These are phyloP conservation scores for Populus trichocarpa DNA, from an alignment of 441 rosid genomes.

Conservation along the genomic window DNA sequence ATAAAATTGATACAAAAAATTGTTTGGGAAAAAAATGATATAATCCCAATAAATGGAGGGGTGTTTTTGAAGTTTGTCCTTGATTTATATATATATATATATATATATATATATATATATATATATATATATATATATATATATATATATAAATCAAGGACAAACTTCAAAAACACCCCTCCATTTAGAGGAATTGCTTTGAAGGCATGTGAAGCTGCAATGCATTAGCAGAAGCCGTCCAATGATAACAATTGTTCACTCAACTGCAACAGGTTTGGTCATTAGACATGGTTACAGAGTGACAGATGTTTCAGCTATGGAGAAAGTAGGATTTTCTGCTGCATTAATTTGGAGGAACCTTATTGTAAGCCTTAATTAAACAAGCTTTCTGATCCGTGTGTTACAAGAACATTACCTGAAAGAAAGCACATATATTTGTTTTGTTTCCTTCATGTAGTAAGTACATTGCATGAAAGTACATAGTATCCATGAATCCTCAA, in stretches of 20 bases:
- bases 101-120: no score
- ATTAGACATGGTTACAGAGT: neutral
- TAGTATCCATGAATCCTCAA: no score
- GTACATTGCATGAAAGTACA: no score
- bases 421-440: neutral
- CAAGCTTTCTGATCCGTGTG: neutral
- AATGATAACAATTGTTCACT: no score
- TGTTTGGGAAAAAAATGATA: neutral
- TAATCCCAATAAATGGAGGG: no score
- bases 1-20: neutral
- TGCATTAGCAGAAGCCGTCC: neutral
- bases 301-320: neutral
- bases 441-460: neutral
- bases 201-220: neutral
- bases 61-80: no score
- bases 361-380: neutral
- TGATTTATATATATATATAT: no score
- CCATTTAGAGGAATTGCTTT: neutral
- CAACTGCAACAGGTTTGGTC: neutral
- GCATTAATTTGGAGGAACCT: neutral
- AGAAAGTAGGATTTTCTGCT: neutral
- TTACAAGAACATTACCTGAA: neutral
- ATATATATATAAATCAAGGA: no score
- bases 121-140: no score
- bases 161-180: no score